phyloP scores from a whole-genome alignment of 306 rosid genomes.

The Delonix regia region DNA sequence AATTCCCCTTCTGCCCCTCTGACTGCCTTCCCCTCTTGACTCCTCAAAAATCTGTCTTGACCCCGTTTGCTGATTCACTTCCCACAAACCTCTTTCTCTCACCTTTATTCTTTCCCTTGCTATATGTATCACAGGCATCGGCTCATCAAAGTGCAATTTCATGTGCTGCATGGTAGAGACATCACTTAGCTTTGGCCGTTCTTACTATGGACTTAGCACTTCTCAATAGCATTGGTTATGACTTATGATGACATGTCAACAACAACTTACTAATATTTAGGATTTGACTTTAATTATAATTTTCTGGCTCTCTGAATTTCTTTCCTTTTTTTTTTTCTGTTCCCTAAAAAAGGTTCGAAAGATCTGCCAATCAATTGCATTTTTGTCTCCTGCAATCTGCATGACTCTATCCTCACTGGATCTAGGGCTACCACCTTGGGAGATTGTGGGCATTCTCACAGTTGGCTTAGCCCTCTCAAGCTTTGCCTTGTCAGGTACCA shows the following conservation, averaged over 20 bases:
- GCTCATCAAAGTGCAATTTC: conserved; percentile 24
- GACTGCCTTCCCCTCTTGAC: too few species aligned
- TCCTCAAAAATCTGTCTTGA: too few species aligned
- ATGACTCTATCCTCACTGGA: conserved; percentile 96
- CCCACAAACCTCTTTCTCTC: too few species aligned
- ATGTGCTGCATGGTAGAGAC: not conserved
- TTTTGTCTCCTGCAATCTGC: conserved; percentile 96
- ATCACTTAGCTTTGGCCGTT: conserved; percentile 10
- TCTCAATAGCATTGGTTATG: not conserved
- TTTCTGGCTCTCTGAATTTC: conserved; percentile 29
- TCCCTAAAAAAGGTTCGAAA: conserved; percentile 86
- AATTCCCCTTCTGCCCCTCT: too few species aligned
- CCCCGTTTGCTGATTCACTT: too few species aligned
- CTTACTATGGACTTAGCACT: not conserved
- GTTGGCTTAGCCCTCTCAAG: conserved; percentile 96
- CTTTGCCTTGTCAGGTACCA: conserved; percentile 86
- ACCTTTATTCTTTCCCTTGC: too few species aligned
- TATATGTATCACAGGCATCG: too few species aligned
- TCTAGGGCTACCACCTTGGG: conserved; percentile 96
- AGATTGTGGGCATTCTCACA: conserved; percentile 84
- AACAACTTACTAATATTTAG: conserved; percentile 23
- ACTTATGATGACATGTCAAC: not conserved
- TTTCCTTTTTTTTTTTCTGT: too few species aligned
- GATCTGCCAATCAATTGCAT: conserved; percentile 94
- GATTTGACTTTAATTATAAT: conserved; percentile 23